Base-by-base conservation (phyloP, 495 filamentous ascomycete species). In the Hyaloscypha finlandica region DNA sequence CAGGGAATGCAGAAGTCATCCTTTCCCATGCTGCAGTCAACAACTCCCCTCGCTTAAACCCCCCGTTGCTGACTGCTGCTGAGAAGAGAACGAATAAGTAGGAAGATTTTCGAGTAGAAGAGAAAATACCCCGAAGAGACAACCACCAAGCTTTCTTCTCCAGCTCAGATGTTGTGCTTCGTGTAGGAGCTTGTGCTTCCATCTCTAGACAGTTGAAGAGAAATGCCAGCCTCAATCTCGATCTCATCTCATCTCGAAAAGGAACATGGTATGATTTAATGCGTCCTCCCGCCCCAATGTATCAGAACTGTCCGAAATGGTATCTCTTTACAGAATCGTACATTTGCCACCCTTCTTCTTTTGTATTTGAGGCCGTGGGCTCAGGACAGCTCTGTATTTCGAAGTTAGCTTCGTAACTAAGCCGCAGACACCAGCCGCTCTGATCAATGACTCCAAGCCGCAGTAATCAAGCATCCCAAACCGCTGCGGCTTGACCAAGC, bases 311-410 rank as follows among this genome's bases (percentile, higher is more conserved):
- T n/a, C 20, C 16, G 25, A 20, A 32, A 45, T 33, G 29, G 33
- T 45, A 25, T 30, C 53, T 32, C 59, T 76, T 82, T 81, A 97
- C 74, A 97, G 83, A 75, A 97, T 90, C 48, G 82, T 76, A 81
- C 93, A 97, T 81, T 90, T 92, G 70, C 67, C 70, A 64, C 82
- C 84, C 79, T 86, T 89, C 77, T 86, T 85, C 73, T 86, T 86
- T 69, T 85, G 84, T 20, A 81, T 71, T 60, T 84, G 76, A 31
- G 90, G 89, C 63, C 88, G 86, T 3, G 70, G 70, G 62, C 65
- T 73, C 39, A 73, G 62, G 51, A 73, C 93, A 63, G 93, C 93
- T 59, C 93, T 95, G 72, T 54, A 48, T 56, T 56, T 25, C 8
- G 11, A 22, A 25, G 29, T 22, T n/a, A 2, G 57, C 25, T 37